phyloP scores from a whole-genome alignment of 2,329 filamentous ascomycete genomes.

The Aureobasidium mangrovei region DNA sequence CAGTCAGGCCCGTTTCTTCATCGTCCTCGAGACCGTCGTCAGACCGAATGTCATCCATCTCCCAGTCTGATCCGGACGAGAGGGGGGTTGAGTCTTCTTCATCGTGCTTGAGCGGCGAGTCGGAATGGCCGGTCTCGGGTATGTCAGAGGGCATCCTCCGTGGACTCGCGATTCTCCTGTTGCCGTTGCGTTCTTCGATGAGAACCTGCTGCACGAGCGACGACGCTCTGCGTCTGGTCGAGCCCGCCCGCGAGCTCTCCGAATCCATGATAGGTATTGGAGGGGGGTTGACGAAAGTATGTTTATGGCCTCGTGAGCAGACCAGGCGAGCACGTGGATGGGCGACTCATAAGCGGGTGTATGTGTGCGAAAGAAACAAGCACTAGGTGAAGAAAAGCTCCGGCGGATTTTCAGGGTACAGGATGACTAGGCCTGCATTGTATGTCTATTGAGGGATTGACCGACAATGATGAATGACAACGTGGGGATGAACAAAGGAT shows the following conservation, averaged over 20 bases:
- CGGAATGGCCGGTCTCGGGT: constrained; percentile 12
- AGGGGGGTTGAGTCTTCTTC: constrained; percentile 25
- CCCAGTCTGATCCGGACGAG: constrained; percentile 43
- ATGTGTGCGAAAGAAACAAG: not conserved
- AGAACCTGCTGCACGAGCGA: constrained; percentile 10
- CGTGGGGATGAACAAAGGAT: not conserved
- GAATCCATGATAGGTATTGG: not conserved
- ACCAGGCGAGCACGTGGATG: constrained; percentile 3
- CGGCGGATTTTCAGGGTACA: not conserved
- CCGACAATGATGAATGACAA: not conserved
- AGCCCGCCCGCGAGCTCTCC: constrained; percentile 9
- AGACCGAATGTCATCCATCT: constrained; percentile 51
- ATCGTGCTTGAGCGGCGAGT: constrained; percentile 22
- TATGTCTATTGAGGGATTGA: not conserved
- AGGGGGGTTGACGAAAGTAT: not conserved
- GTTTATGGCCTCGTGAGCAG: not conserved
- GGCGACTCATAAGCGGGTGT: not conserved
- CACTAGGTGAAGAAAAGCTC: not conserved
- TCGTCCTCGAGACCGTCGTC: constrained; percentile 68
- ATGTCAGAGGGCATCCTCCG: constrained; percentile 14
- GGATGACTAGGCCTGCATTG: constrained; percentile 1
- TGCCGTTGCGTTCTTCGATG: constrained; percentile 1
- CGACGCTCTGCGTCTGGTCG: constrained; percentile 5
- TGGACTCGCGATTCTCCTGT: constrained; percentile 1
- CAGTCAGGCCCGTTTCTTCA: constrained; percentile 80